Base-by-base conservation (phyloP, 2,329 filamentous ascomycete species). In the Exserohilum turcica region DNA sequence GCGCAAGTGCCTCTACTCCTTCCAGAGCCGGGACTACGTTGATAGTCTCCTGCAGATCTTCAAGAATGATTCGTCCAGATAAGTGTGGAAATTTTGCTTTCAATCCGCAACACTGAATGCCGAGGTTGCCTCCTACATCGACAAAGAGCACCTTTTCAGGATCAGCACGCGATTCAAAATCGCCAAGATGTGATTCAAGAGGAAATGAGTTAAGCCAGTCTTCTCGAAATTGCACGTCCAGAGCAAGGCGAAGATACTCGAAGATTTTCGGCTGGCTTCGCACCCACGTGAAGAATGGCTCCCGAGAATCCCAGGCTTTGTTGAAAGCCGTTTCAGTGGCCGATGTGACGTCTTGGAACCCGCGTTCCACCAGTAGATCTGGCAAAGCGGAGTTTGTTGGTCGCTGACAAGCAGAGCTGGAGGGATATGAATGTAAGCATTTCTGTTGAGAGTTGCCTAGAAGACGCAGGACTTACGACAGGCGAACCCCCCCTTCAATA, bases 101-200 rank as follows among this genome's bases (percentile, higher is more conserved):
- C 36, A 39, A 39, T 39, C 36, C 36, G 36, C 36, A 18, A 39
- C 36, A 39, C 36, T 39, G 36, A 39, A 39, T 39, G 10, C 36
- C 36, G 18, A 39, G 36, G 36, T 39, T 39, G 18, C 36, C 36
- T 39, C 36, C 36, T 39, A 39, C 36, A 39, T 39, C 36, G 36
- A 39, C 36, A 39, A 39, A 39, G 36, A 39, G 36, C 36, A 39
- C 36, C 36, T 39, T 39, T 39, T 39, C 36, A 39, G 36, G 36
- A 39, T 39, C 36, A 39, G 36, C 36, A 39, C 10, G 36, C 18
- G 36, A 39, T 18, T 8, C 18, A 13, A 39, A 39, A 39, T 39
- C 18, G 36, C 36, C 36, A 39, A 39, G 36, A 39, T 39, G 18
- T 24, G 36, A 39, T 39, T 39, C 36, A 13, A 39, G 36, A 21